A percentile compares a stretch with the other conserved stretches of the same genome.
Conservation (phyloP, 2,329 filamentous ascomycete species). For the Zymoseptoria pseudotritici region DNA sequence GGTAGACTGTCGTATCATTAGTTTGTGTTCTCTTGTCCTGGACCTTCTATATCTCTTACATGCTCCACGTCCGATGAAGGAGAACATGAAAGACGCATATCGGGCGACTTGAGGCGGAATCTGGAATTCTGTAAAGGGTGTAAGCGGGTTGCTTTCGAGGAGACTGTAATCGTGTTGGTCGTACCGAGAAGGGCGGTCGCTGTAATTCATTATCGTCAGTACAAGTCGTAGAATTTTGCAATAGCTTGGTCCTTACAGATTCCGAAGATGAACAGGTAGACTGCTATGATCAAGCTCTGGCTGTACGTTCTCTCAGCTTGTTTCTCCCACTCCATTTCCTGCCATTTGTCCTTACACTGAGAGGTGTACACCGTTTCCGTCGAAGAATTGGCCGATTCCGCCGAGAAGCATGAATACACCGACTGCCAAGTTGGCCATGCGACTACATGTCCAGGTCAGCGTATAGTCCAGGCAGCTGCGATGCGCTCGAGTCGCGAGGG, state of each 20-base stretch:
- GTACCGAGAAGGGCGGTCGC: conserved; percentile 52
- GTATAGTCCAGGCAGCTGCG: conserved; percentile 8
- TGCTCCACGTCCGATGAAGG: conserved; percentile 87
- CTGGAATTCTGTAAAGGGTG: conserved; percentile 64
- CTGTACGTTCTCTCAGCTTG: conserved; percentile 33
- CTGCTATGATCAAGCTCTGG: conserved; percentile 67
- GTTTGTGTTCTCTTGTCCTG: conserved; percentile 1
- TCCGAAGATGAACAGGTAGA: conserved; percentile 88
- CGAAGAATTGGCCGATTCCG: conserved; percentile 66
- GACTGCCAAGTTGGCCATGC: conserved; percentile 85
- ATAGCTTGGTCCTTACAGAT: conserved; percentile 50
- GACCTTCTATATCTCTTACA: conserved; percentile 53
- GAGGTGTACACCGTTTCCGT: neutral
- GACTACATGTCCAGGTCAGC: conserved; percentile 48
- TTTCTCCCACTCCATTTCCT: neutral
- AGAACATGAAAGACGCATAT: conserved; percentile 97
- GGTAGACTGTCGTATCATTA: conserved; percentile 62
- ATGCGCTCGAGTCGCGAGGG: neutral
- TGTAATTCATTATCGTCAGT: conserved; percentile 25
- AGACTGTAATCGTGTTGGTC: conserved; percentile 1
- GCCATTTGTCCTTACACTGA: conserved; percentile 42
- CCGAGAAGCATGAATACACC: conserved; percentile 82
- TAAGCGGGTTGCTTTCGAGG: conserved; percentile 4
- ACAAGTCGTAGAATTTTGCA: neutral
- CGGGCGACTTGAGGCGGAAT: conserved; percentile 86